Base-by-base conservation (phyloP, 495 filamentous ascomycete genomes). In the Tuber melanosporum region DNA sequence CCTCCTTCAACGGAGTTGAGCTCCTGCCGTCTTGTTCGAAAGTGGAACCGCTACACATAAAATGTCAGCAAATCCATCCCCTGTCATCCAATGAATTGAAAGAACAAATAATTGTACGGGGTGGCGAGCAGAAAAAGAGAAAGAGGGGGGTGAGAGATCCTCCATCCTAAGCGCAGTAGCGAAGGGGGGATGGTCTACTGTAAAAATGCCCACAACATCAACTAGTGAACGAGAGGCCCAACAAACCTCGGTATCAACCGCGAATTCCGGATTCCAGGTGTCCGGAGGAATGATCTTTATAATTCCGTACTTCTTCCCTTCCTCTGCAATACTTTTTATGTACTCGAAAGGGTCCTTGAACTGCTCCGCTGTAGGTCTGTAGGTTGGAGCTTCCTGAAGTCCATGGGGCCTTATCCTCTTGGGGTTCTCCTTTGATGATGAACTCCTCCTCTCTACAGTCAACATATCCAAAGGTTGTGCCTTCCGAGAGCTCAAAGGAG, bases 1-100 rank as follows among this genome's bases (percentile, higher is more conserved):
- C 94, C 94, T 89, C 95, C 95, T 91, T 99, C 95, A 72, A 98
- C 93, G 22, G 94, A 97, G 84, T 98, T 99, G 71, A 99, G 89
- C 84, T 99, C 95, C 85, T 98, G 96, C 84, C 94, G 93, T 84
- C 95, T 89, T 10, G 95, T 99, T 74, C 93, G 91, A 85, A 99
- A 99, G 84, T 98, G 95, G 83, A 99, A 99, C 83, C 90, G 90
- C 95, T 98, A 80, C 70, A 57, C 80, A 76, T 77, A 75, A 52
- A 76, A 78, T 76, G 78, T 86, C 81, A 84, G 80, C 44, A 75
- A 74, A 70, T 70, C 39, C 73, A 79, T 78, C 72, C 44, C 44
- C 36, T 43, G 74, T 73, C 71, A 74, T 41, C 70, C 69, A 72
- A 75, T 66, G 43, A 71, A 81, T 74, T 46, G 12, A 52, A 78